phyloP scores from a whole-genome alignment of 345 rosid genomes.

The Bruguiera parviflora region DNA sequence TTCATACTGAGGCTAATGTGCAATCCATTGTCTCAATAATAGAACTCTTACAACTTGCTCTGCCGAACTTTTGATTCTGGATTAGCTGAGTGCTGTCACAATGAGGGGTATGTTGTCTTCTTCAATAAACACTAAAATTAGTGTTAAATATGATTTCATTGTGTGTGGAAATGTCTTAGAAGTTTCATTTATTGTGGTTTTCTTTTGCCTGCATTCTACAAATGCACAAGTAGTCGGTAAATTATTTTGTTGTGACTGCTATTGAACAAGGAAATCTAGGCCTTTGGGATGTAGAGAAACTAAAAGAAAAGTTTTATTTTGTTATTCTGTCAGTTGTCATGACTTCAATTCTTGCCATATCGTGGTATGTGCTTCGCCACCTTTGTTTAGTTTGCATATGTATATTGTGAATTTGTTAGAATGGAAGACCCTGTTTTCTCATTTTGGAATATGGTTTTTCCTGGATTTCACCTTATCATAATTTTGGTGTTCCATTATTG shows the following conservation, averaged over 20 bases:
- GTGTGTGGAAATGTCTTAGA: neutral
- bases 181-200: no score
- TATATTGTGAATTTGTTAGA: neutral
- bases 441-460: slow-evolving; percentile 1
- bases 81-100: slow-evolving; percentile 63
- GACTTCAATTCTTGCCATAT: no score
- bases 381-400: neutral
- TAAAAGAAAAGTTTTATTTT: no score
- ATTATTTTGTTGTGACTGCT: no score
- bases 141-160: neutral
- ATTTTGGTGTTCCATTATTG: slow-evolving; percentile 7
- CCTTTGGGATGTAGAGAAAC: no score
- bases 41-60: slow-evolving; percentile 58
- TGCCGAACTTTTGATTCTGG: slow-evolving; percentile 56
- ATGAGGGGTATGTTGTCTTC: slow-evolving; percentile 42
- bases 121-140: neutral
- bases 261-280: no score
- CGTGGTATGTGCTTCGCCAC: neutral
- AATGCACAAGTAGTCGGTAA: no score
- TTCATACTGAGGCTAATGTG: slow-evolving; percentile 14
- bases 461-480: neutral
- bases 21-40: slow-evolving; percentile 10
- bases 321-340: no score
- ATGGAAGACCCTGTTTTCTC: neutral
- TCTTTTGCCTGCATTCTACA: no score